phyloP scores from a whole-genome alignment of 2,329 filamentous ascomycete species.

The Diaporthe ampelina region DNA sequence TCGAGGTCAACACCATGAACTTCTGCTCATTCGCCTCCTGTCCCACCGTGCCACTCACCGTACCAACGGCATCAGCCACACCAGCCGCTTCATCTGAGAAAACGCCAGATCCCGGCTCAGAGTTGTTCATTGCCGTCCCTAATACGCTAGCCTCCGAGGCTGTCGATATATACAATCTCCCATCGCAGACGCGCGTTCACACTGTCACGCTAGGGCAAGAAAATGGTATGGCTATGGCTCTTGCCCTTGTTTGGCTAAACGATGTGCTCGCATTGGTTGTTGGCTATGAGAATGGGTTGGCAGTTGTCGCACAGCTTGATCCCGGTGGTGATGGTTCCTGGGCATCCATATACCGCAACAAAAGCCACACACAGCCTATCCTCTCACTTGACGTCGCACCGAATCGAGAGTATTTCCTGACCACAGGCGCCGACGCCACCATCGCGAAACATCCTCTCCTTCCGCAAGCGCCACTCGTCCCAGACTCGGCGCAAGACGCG shows the following conservation, averaged over 20 bases:
- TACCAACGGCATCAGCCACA: slow-evolving; percentile 34
- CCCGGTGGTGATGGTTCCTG: slow-evolving; percentile 57
- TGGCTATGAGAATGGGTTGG: slow-evolving; percentile 89
- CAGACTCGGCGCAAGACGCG: slow-evolving; percentile 40
- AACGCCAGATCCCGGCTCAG: slow-evolving; percentile 45
- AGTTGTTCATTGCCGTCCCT: slow-evolving; percentile 82
- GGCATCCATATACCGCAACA: slow-evolving; percentile 71
- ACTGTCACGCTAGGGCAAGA: slow-evolving; percentile 64
- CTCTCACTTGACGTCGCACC: slow-evolving; percentile 77
- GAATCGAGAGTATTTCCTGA: slow-evolving; percentile 73
- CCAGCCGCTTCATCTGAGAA: slow-evolving; percentile 39
- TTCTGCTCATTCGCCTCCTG: slow-evolving; percentile 88
- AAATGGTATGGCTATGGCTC: slow-evolving; percentile 90
- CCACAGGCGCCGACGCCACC: slow-evolving; percentile 85
- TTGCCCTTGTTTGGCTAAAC: slow-evolving; percentile 70
- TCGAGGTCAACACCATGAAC: slow-evolving; percentile 93
- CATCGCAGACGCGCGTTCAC: slow-evolving; percentile 78
- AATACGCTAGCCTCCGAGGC: slow-evolving; percentile 81
- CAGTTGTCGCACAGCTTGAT: slow-evolving; percentile 72
- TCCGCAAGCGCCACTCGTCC: slow-evolving; percentile 49
- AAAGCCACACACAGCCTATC: slow-evolving; percentile 83
- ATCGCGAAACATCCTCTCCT: slow-evolving; percentile 81
- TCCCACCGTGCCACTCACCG: slow-evolving; percentile 50
- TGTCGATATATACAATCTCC: slow-evolving; percentile 88
- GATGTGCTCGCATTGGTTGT: slow-evolving; percentile 73